Evolutionary conservation across 805 yeast genomes (phyloP), one percentile per base, ranked within the genome.

Genomic region (Metschnikowia peoriensis): DNA sequence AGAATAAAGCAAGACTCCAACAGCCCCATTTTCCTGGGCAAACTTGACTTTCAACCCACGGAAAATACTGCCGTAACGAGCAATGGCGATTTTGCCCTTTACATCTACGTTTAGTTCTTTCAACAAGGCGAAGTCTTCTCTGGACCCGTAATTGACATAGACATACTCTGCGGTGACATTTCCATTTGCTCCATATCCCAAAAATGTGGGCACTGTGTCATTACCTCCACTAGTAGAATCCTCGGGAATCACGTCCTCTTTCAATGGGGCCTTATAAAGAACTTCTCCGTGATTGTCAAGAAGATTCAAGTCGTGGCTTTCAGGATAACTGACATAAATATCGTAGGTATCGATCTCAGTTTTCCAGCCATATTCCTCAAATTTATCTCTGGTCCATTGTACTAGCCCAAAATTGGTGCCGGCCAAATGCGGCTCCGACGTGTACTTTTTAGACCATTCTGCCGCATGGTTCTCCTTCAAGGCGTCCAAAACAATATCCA

Each of bases 111-210:
- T 76, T 29, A 69, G 60, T 1, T 65, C 58, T 12, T 65, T 50
- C 46, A 86, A 67, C 2, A 52, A 39, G 28, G 64, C 70, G 55
- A 85, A 86, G 62, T 87, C 92, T 14, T 78, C 77, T 1, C 60
- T 52, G 0, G 77, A 68, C 0, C 88, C 93, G 64, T 83, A 84
- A 59, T 85, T 85, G 7, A 76, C 86, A 64, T 73, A 85, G 0
- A 85, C 75, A 58, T 70, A 87, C 38, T 73, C 70, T 0, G 82
- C 79, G 4, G 80, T 76, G 11, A 82, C 82, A 49, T 81, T 77
- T 0, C 89, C 91, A 59, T 77, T 79, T 9, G 86, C 83, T 0
- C 88, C 83, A 60, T 85, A 86, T 0, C 83, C 84, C 66, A 84
- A 82, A 60, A 79, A 84, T 0, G 85, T 84, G 12, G 91, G 92